phyloP scores from a whole-genome alignment of 805 yeast species.

The Pichia thaimueangensis region DNA sequence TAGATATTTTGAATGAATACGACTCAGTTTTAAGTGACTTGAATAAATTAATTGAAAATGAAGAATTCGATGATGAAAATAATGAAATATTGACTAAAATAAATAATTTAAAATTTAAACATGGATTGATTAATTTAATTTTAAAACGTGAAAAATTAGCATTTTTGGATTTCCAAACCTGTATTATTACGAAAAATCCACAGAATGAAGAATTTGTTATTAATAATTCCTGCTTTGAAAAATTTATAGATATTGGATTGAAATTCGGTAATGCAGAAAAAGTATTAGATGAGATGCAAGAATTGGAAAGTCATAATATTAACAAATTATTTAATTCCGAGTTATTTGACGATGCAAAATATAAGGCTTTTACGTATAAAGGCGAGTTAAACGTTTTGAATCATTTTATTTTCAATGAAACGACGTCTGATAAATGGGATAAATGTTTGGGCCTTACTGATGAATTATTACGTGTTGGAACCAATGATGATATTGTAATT shows the following conservation, averaged over 20 bases:
- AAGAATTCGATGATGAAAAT: not conserved
- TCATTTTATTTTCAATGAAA: not conserved
- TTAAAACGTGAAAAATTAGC: constrained; percentile 50
- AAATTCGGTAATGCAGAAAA: constrained; percentile 37
- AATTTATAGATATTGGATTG: constrained; percentile 42
- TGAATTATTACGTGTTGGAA: constrained; percentile 35
- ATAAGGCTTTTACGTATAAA: not conserved
- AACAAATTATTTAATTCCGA: not conserved
- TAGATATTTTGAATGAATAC: constrained; percentile 24
- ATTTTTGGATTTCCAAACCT: constrained; percentile 42
- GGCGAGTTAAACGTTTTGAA: not conserved
- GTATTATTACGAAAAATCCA: constrained; percentile 28
- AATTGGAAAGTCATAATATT: not conserved
- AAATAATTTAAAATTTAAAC: constrained; percentile 47
- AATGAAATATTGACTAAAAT: constrained; percentile 17
- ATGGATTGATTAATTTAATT: constrained; percentile 55
- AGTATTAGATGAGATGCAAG: constrained; percentile 6
- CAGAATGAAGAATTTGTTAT: constrained; percentile 26
- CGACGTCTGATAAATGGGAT: too few species aligned
- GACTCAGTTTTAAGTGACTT: constrained; percentile 9
- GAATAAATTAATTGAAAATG: not conserved
- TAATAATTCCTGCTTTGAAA: constrained; percentile 39
- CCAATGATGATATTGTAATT: constrained; percentile 35
- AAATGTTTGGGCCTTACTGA: constrained; percentile 29
- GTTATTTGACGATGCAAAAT: constrained; percentile 2